These are phyloP conservation scores for Dipteronia sinensis DNA, from an alignment of 345 rosid genomes.

Conservation along the genomic window DNA sequence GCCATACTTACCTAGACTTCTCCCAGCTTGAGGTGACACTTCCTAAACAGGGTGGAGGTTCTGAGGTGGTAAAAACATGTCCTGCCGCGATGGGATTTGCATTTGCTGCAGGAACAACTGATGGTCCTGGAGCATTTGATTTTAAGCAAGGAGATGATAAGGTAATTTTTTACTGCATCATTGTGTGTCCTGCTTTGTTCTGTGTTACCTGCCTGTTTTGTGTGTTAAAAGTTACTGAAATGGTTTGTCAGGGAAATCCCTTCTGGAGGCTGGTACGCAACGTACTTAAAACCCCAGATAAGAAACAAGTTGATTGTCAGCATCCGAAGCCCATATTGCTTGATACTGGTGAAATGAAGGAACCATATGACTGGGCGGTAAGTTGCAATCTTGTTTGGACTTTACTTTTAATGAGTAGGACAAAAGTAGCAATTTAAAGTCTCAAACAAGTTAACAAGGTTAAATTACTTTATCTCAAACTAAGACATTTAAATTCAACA, in stretches of 20 bases:
- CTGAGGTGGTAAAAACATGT: constrained; percentile 80
- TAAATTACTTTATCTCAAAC: not conserved
- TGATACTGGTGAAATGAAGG: constrained; percentile 96
- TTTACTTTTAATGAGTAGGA: constrained; percentile 2
- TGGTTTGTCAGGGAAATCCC: constrained; percentile 72
- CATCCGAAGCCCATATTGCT: constrained; percentile 95
- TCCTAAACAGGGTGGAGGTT: constrained; percentile 57
- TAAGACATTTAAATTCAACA: not conserved
- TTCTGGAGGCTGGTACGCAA: constrained; percentile 88
- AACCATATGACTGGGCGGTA: constrained; percentile 96
- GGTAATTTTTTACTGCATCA: constrained; percentile 40
- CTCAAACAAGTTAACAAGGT: not conserved
- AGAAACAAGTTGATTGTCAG: constrained; percentile 80
- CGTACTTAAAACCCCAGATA: constrained; percentile 67
- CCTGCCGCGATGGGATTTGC: constrained; percentile 99
- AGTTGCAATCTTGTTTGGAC: constrained; percentile 33
- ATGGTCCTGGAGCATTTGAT: constrained; percentile 99
- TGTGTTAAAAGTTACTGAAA: not conserved
- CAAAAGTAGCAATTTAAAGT: not conserved
- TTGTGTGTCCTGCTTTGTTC: not conserved
- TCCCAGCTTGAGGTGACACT: constrained; percentile 83
- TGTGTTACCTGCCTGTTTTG: constrained; percentile 20
- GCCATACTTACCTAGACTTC: constrained; percentile 76
- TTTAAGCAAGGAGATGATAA: constrained; percentile 92
- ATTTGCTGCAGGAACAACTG: constrained; percentile 98